Conservation (phyloP, 306 rosid genomes). For the Corylus heterophylla region DNA sequence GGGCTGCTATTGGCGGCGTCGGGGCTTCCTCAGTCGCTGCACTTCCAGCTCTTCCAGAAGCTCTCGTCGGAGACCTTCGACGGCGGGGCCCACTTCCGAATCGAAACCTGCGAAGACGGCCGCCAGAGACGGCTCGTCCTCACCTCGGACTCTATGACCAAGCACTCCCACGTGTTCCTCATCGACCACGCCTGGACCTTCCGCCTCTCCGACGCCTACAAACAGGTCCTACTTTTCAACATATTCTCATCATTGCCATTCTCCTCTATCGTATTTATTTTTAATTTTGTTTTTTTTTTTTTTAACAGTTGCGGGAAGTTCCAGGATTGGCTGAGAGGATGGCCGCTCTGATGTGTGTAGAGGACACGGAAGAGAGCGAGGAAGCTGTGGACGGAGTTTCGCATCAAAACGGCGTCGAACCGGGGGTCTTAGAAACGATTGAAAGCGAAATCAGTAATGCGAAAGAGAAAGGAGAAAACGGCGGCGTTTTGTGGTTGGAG, state of each 20-base stretch:
- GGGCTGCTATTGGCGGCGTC: conserved; percentile 65
- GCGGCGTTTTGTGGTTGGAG: conserved; percentile 75
- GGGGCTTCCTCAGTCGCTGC: conserved; percentile 63
- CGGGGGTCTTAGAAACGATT: conserved; percentile 40
- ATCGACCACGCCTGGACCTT: conserved; percentile 98
- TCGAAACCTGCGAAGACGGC: conserved; percentile 65
- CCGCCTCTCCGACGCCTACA: conserved; percentile 84
- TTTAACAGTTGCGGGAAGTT: conserved; percentile 62
- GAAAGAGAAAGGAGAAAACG: conserved; percentile 46
- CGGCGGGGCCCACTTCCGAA: conserved; percentile 73
- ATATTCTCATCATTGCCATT: not conserved
- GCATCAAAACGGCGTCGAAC: conserved; percentile 27
- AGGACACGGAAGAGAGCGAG: conserved; percentile 45
- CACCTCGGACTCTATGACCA: conserved; percentile 55
- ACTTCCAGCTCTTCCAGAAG: conserved; percentile 66
- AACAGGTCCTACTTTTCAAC: conserved; percentile 51
- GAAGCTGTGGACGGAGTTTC: conserved; percentile 14
- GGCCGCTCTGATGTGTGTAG: conserved; percentile 85
- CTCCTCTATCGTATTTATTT: not conserved
- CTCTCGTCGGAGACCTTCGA: conserved; percentile 73
- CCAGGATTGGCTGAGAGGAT: conserved; percentile 90
- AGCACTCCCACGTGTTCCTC: conserved; percentile 70
- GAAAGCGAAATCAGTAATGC: conserved; percentile 57
- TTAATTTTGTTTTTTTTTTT: not conserved
- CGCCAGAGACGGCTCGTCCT: conserved; percentile 62